Conservation (phyloP, 2,329 filamentous ascomycete genomes). For the Hymenoscyphus salicellus region DNA sequence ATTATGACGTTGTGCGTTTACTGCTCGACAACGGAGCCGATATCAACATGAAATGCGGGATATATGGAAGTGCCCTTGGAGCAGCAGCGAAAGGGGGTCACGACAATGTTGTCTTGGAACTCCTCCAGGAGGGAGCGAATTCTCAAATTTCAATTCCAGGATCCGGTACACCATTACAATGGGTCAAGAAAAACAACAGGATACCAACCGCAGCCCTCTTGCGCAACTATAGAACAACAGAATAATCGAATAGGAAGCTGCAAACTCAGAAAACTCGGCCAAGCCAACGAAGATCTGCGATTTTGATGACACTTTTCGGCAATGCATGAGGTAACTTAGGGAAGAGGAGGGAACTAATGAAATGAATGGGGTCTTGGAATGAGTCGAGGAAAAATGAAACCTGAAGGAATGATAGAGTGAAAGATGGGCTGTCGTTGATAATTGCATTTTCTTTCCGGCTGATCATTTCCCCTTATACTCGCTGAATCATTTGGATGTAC, state of each 20-base stretch:
- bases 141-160: neutral
- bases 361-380: too few relatives aligned
- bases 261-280: neutral
- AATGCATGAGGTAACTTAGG: neutral
- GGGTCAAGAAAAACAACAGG: neutral
- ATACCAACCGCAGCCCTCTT: neutral
- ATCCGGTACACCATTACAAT: neutral
- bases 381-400: too few relatives aligned
- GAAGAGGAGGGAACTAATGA: neutral
- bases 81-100: too few relatives aligned
- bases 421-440: neutral
- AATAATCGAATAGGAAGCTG: neutral
- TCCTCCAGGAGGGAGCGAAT: too few relatives aligned
- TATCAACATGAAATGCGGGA: too few relatives aligned
- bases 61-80: too few relatives aligned
- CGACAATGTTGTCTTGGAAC: too few relatives aligned
- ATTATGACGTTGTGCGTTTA: too few relatives aligned
- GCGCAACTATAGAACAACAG: neutral
- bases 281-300: neutral
- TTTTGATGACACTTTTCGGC: neutral
- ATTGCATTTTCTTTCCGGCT: neutral
- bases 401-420: too few relatives aligned
- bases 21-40: neutral
- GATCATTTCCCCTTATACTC: neutral
- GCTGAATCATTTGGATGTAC: neutral